Conservation (phyloP, 176 grass and related monocot species). For the Oryza glaberrima region DNA sequence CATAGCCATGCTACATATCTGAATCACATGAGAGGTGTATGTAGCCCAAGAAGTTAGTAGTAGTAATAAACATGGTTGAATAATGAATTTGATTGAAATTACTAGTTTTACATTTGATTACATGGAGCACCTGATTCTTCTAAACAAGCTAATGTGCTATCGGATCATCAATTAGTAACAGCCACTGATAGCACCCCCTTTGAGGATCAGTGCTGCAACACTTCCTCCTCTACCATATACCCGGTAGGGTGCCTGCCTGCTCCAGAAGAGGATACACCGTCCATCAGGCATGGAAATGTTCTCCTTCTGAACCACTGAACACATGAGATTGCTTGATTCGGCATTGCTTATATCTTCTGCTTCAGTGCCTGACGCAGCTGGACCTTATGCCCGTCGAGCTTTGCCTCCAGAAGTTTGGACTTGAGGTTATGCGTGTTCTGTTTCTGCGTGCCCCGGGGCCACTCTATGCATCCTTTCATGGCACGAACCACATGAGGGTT, state of each 20-base stretch:
- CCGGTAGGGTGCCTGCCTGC: background rate
- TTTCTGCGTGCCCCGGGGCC: slow-evolving; percentile 55
- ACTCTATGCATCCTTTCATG: slow-evolving; percentile 57
- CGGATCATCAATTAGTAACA: slow-evolving; percentile 39
- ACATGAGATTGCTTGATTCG: background rate
- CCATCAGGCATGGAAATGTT: slow-evolving; percentile 6
- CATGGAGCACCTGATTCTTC: slow-evolving; percentile 37
- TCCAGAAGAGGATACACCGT: background rate
- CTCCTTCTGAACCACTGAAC: background rate
- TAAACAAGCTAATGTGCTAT: slow-evolving; percentile 33
- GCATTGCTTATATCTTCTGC: slow-evolving; percentile 70
- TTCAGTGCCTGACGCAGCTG: slow-evolving; percentile 68
- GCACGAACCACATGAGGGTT: slow-evolving; percentile 50
- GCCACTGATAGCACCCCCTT: slow-evolving; percentile 5
- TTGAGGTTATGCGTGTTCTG: slow-evolving; percentile 67
- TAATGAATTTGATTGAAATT: slow-evolving; percentile 27
- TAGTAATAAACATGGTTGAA: slow-evolving; percentile 2
- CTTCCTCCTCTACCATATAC: background rate
- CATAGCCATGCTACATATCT: background rate
- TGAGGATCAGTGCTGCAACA: slow-evolving; percentile 13
- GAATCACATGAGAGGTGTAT: background rate
- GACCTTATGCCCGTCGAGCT: slow-evolving; percentile 63
- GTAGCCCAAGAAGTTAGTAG: background rate
- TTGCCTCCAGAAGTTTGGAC: slow-evolving; percentile 60
- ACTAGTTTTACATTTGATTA: slow-evolving; percentile 55